phyloP scores from a whole-genome alignment of 345 rosid genomes.

The Acer saccharum region DNA sequence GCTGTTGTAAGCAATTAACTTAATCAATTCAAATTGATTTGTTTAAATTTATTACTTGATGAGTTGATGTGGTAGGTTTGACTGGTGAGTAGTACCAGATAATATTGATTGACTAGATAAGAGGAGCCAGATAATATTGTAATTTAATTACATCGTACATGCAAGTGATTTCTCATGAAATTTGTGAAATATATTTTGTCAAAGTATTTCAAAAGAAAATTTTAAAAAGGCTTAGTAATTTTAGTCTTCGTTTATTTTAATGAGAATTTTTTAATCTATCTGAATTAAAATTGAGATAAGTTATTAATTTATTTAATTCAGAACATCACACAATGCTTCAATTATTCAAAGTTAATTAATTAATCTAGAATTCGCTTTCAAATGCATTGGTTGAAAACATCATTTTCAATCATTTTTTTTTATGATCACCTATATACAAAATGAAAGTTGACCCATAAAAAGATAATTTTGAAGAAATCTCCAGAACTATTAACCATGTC shows the following conservation, averaged over 20 bases:
- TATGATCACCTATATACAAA: neutral
- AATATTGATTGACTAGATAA: neutral
- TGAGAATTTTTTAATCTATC: too few species aligned
- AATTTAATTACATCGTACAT: neutral
- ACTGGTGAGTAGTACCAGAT: neutral
- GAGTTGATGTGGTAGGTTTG: neutral
- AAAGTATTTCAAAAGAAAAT: too few species aligned
- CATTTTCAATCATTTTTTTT: neutral
- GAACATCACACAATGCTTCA: too few species aligned
- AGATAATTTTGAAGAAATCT: neutral
- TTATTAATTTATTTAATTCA: too few species aligned
- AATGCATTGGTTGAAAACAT: neutral
- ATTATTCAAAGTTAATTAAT: too few species aligned
- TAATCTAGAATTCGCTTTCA: neutral
- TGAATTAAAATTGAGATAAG: too few species aligned
- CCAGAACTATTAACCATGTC: neutral
- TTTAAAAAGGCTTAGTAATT: too few species aligned
- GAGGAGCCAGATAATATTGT: neutral
- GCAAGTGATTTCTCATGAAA: neutral
- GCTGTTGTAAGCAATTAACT: neutral
- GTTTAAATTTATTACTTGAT: neutral
- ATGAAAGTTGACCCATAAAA: neutral
- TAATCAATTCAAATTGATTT: neutral
- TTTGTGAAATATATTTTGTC: too few species aligned
- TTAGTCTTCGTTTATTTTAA: too few species aligned